Evolutionary conservation across 2,329 filamentous ascomycete species (phyloP), one percentile per base, ranked within the genome.

Genomic region (Aspergillus nomiae): DNA sequence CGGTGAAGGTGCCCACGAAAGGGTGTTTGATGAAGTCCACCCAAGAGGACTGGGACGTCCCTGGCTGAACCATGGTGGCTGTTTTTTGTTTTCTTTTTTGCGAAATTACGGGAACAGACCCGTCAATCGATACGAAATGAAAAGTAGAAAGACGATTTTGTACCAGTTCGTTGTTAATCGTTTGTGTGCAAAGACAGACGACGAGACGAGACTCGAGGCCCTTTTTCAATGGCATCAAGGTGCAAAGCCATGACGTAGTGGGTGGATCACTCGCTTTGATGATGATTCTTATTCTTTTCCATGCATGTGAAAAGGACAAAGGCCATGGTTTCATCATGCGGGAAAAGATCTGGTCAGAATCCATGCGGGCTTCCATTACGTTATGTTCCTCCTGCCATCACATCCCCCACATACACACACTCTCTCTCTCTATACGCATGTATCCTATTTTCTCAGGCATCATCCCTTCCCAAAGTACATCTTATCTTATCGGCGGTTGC

Each of bases 1-100:
- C 71, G 12, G 67, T 73, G 32, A 75, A 76, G 48, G 67, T 70
- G 62, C 72, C 57, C 1, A 76, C 67, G 38, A 77, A 70, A 11
- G 74, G 75, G 54, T 75, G 68, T 32, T 67, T 67, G 24, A 76
- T 63, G 9, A 74, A 58, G 38, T 67, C 64, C 14, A 65, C 53
- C 19, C 75, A 58, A 9, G 66, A 63, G 6, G 66, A 73, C 11
- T 63, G 56, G 0, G 26, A 32, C 9, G 51, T 24, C 51, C 51
- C 32, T 2, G 51, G 32, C 32, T 55, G 51, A 36, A 34, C 51
- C 51, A 55, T 55, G 5, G 19, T 24, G 30, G 51, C 30, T 36
- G 8, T 3, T 12, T 12, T 11, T 24, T 24, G 21, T 24, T 24
- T 24, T 24, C 21, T 24, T 24, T 1, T 24, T 46, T 14, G 19